Base-by-base conservation (phyloP, 257 asterid genomes). In the Coffea canephora region DNA sequence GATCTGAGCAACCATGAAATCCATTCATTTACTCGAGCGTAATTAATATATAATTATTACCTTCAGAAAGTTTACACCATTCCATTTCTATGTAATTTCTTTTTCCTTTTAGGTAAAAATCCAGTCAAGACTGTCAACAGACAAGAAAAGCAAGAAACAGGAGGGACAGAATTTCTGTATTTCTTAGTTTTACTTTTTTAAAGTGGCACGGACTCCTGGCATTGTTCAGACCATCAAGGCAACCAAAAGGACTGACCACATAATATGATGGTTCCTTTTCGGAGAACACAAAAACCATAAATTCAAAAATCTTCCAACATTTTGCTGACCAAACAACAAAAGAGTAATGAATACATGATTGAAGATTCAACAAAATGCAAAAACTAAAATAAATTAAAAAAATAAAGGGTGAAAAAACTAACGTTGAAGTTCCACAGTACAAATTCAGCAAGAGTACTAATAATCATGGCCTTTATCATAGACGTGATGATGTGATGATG, bases 161-260 rank as follows among this genome's bases (percentile, higher is more conserved):
- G 71, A 69, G 64, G 69, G 74, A 66, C 70, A 59, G 19, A 54
- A 25, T 12, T 43, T 36, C 73, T 61, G 59, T 50, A 57, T 50
- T 65, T 80, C 75, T 61, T 67, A 80, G 69, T 67, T 43, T 82
- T 70, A 48, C 72, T 80, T 83, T 71, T 81, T 75, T 54, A 77
- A 83, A 80, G 77, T 34, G 74, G 62, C 59, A 76, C 68, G 79
- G 73, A 77, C 62, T 71, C 54, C 62, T 55, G 76, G 16, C 21
- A 70, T 71, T 57, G 49, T 79, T 18, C 71, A 61, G 39, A 49
- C 39, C 70, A 83, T 45, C 70, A 75, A 69, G 79, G 18, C 72
- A 57, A 65, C 82, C 23, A 45, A 73, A 69, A 50, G 15, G 36
- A 74, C 54, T 34, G 12, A 72, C 80, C 80, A 81, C 69, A 78